These are phyloP conservation scores for Penicillium paneum DNA, from an alignment of 2,329 filamentous ascomycete genomes.

Conservation along the genomic window DNA sequence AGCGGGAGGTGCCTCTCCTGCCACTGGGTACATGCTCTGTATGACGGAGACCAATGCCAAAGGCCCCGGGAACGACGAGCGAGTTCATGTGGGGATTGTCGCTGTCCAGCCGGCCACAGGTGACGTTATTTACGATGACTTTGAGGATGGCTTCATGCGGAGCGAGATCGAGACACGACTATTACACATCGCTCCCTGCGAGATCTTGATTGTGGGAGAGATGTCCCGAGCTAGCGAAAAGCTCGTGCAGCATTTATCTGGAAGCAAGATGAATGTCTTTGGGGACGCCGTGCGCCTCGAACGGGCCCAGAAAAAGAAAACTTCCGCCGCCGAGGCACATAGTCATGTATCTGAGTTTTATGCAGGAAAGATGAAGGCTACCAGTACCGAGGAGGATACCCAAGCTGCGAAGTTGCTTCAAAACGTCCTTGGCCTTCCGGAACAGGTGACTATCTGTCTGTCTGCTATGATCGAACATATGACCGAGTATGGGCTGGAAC, in stretches of 20 bases:
- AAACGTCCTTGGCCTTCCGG: conserved; percentile 79
- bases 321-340: conserved; percentile 77
- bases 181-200: conserved; percentile 90
- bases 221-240: conserved; percentile 90
- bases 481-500: conserved; percentile 85
- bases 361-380: conserved; percentile 72
- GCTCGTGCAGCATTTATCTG: conserved; percentile 82
- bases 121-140: conserved; percentile 92
- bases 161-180: conserved; percentile 94
- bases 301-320: conserved; percentile 69
- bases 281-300: conserved; percentile 88
- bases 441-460: conserved; percentile 83
- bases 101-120: conserved; percentile 95
- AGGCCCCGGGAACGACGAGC: conserved; percentile 82
- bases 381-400: conserved; percentile 52
- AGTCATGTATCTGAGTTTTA: conserved; percentile 93
- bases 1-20: conserved; percentile 55
- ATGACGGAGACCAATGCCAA: conserved; percentile 82
- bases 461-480: conserved; percentile 96
- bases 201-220: conserved; percentile 88
- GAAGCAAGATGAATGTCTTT: conserved; percentile 86
- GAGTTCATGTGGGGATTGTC: conserved; percentile 84
- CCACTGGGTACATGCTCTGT: conserved; percentile 86
- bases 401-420: conserved; percentile 68
- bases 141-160: conserved; percentile 96